These are phyloP conservation scores for Vigna angularis DNA, from an alignment of 306 rosid genomes.

Conservation along the genomic window DNA sequence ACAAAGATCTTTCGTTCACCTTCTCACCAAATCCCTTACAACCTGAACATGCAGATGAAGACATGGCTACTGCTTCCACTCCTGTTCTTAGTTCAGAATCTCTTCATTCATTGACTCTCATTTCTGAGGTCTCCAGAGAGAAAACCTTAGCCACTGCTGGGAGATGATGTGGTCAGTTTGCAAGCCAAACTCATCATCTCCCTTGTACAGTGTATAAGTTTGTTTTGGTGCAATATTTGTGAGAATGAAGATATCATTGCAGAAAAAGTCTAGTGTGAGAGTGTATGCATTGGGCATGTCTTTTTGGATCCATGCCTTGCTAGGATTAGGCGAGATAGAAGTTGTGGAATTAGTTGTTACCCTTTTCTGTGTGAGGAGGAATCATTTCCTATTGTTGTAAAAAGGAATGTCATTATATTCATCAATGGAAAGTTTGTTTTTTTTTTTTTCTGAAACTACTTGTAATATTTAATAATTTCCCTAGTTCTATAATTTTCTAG, in stretches of 20 bases:
- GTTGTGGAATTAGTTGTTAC: constrained; percentile 2
- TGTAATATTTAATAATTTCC: background rate
- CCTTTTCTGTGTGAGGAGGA: constrained; percentile 35
- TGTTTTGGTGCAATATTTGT: constrained; percentile 34
- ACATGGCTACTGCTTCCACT: background rate
- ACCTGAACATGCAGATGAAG: constrained; percentile 43
- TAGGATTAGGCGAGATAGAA: constrained; percentile 20
- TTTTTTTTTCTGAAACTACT: background rate
- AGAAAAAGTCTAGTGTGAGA: constrained; percentile 37
- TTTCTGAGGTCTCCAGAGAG: constrained; percentile 49
- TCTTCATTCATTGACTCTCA: constrained; percentile 39
- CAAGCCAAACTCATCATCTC: constrained; percentile 20
- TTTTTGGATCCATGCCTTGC: constrained; percentile 61
- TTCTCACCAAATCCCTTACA: constrained; percentile 67
- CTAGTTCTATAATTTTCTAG: background rate
- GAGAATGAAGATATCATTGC: constrained; percentile 39
- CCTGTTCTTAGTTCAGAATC: constrained; percentile 40
- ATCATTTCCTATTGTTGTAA: constrained; percentile 27
- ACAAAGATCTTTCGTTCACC: constrained; percentile 69
- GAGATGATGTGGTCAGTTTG: constrained; percentile 53
- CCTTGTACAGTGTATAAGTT: constrained; percentile 53
- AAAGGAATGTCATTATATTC: constrained; percentile 37
- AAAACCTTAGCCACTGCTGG: constrained; percentile 53
- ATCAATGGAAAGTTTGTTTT: constrained; percentile 12
- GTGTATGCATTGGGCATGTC: constrained; percentile 44